These are phyloP conservation scores for Geranium rotundifolium DNA, from an alignment of 345 rosid species.

Conservation along the genomic window DNA sequence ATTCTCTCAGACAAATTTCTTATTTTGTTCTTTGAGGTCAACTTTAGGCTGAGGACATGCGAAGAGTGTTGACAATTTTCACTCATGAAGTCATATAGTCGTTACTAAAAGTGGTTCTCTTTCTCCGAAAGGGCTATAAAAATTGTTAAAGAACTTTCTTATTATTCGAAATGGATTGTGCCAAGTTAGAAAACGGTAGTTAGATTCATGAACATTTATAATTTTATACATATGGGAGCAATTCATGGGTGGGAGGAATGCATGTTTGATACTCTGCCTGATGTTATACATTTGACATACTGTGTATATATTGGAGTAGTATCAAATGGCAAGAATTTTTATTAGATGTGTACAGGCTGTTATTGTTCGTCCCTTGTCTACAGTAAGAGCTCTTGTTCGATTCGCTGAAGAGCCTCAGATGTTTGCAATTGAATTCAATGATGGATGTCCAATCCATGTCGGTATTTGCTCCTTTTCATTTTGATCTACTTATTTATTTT, in stretches of 20 bases:
- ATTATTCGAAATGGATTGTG: neutral
- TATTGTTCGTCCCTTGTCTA: constrained; percentile 80
- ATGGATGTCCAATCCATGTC: constrained; percentile 96
- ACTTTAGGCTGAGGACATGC: neutral
- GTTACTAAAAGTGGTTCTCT: neutral
- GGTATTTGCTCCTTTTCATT: constrained; percentile 19
- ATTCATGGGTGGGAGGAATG: neutral
- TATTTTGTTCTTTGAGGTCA: neutral
- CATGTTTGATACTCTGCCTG: neutral
- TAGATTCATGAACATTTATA: too few species aligned
- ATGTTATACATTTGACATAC: neutral
- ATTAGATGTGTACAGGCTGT: constrained; percentile 98
- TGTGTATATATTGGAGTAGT: constrained; percentile 3
- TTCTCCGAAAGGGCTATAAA: neutral
- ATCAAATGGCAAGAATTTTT: constrained; percentile 57
- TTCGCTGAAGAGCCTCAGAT: constrained; percentile 99
- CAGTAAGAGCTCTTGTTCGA: constrained; percentile 85
- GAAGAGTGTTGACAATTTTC: neutral
- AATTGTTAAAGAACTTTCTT: neutral
- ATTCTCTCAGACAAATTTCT: neutral
- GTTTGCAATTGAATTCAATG: constrained; percentile 91
- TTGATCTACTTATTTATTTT: constrained; percentile 8
- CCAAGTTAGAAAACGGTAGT: neutral
- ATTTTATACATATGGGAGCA: too few species aligned
- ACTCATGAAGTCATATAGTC: neutral